Evolutionary conservation across 805 yeast genomes (phyloP), one percentile per base, ranked within the genome.

Genomic region (Yamadazyma takamatsuzukensis): DNA sequence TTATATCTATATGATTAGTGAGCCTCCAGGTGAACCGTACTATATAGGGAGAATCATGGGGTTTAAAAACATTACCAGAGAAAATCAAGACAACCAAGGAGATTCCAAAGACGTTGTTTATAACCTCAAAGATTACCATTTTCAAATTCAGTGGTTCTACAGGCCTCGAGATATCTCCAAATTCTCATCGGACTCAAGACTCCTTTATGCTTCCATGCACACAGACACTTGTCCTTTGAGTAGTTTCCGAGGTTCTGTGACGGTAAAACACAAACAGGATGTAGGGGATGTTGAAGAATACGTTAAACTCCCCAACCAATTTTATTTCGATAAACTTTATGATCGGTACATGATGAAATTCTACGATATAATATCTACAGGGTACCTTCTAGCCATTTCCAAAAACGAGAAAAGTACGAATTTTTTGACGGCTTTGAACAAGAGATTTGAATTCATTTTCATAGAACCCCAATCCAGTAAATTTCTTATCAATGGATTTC

Each of bases 21-120:
- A 87, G 54, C 96, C 96, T 1, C 87, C 96, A 0, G 93, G 95
- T 2, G 96, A 87, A 48, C 97, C 97, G 0, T 93, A 83, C 63
- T 85, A 87, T 48, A 74, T 93, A 27, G 97, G 94, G 1, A 68
- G 90, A 25, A 70, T 90, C 24, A 74, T 85, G 68, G 93, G 89
- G 11, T 86, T 88, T 44, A 57, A 48, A 28, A 26, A 15, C 28
- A n/a, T n/a, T n/a, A n/a, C n/a, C n/a, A 18, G 51, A 43, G 44
- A 27, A 32, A 16, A 33, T 33, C 22, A n/a, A 17, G 31, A 15
- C 15, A 27, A 13, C 10, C 25, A 21, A 19, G n/a, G n/a, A n/a
- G 15, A 25, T 28, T 21, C 13, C 13, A 25, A 18, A 30, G 25
- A 10, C 21, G 67, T 12, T 7, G 27, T 25, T 3, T 35, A 30